Evolutionary conservation across 75 land plant species (phyloP), one percentile per base, ranked within the genome.

Genomic region (Chamaecyparis obtusa): DNA sequence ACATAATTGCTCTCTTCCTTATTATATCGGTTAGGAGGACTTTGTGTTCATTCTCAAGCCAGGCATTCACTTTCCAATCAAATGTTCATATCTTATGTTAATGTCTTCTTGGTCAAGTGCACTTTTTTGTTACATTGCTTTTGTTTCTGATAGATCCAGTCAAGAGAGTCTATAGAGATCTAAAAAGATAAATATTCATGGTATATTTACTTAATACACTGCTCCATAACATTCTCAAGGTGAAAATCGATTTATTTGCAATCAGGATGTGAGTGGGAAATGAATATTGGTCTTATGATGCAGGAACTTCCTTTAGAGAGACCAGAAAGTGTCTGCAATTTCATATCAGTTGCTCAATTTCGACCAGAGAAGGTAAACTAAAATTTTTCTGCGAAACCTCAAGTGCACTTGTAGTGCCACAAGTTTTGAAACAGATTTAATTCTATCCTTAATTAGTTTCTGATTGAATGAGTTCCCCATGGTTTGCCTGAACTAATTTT

Each of bases 331-430:
- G 24, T 84, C 17, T 87, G 87, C 83, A 91, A 54, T 56, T 92
- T 98, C 60, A 94, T 98, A 8, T 98, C 99, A 75, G 99, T 98
- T 84, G 97, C 99, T 86, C 99, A 98, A 88, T 98, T 98, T 90
- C 99, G 99, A 81, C 99, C 99, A 80, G 99, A 98, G 89, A 98
- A 98, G 99, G 99, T 98, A 86, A 43, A 11, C 54, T 24, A 1
- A 78, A 86, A 1, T 37, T 83, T 21, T 87, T 17, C 55, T 49
- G 17, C n/a, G 13, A 48, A 32, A n/a, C 51, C 55, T 46, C 33
- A 35, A 36, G 7, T 27, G 43, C 55, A 35, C 55, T 76, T 32
- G 37, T 44, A 75, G 30, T 51, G 55, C 54, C 54, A 49, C 54
- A 9, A 49, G 54, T 8, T 9, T 39, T 49, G 41, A 78, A 71